Base-by-base conservation (phyloP, 2,329 filamentous ascomycete species). In the Aspergillus sclerotialis region DNA sequence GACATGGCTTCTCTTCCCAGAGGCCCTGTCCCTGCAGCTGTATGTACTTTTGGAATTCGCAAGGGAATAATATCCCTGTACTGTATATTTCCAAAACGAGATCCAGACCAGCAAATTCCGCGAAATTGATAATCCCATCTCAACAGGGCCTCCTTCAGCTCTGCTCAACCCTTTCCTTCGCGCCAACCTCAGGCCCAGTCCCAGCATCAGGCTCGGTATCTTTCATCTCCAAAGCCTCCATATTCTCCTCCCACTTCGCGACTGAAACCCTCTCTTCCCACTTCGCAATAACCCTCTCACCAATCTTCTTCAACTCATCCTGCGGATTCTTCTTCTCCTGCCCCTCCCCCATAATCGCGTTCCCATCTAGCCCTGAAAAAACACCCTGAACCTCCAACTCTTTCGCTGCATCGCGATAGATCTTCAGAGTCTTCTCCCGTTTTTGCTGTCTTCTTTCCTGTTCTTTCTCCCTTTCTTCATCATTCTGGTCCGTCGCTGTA, bases 311-410 rank as follows among this genome's bases (percentile, higher is more conserved):
- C 2, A 63, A 36, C 29, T 47, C 42, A 2, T 11, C 33, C 39
- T 63, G 58, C 1, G 58, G 52, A 24, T 46, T 49, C 30, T 52
- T 52, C 33, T 42, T 29, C 31, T 37, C 38, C 7, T 31, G 26
- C 3, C 13, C 25, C 14, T 36, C 34, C 18, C 44, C 42, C 3
- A 38, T 29, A 3, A 25, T 27, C 15, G 28, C n/a, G 7, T 31
- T 36, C 9, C 32, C 45, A 11, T 39, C 46, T 10, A 49, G 15
- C 6, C 43, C 51, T 16, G 69, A 73, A 57, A 90, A 85, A 17
- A 93, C 64, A 28, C 63, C 67, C 49, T 73, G 67, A 10, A 80
- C 72, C 26, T 68, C 68, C 33, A 92, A 60, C 32, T 85, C 82
- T 25, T 59, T 58, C 10, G 67, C 63, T 3, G 82, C 83, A 5